Evolutionary conservation across 164 flowering plant genomes (phyloP).

Genomic region (Litsea cubeba): DNA sequence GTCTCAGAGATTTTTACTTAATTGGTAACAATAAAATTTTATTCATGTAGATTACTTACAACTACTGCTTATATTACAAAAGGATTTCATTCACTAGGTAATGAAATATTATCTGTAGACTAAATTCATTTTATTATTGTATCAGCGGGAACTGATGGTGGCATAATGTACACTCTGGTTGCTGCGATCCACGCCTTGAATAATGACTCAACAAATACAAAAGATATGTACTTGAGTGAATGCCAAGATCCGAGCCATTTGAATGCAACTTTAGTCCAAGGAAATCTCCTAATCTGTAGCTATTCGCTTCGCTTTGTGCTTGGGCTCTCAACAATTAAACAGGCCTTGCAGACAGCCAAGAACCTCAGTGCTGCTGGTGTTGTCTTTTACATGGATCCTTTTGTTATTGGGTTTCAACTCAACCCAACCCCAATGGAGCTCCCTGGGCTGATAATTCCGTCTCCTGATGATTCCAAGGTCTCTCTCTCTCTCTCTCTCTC

Average conservation of each 20-base stretch:
- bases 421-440: conserved; percentile 84
- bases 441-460: conserved; percentile 81
- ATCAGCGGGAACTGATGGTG: conserved; percentile 71
- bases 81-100: neutral
- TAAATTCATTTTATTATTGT: neutral
- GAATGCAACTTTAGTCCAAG: conserved; percentile 49
- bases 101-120: neutral
- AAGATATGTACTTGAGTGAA: conserved; percentile 75
- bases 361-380: conserved; percentile 89
- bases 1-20: no score
- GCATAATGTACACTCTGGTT: conserved; percentile 53
- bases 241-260: conserved; percentile 81
- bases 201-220: conserved; percentile 41
- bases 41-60: neutral
- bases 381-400: conserved; percentile 93
- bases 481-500: neutral
- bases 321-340: conserved; percentile 82
- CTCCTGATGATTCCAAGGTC: conserved; percentile 92
- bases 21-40: neutral
- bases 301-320: conserved; percentile 92
- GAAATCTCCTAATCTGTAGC: conserved; percentile 89
- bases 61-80: neutral
- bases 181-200: conserved; percentile 72
- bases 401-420: conserved; percentile 84
- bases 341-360: conserved; percentile 69